Base-by-base conservation (phyloP, 2,329 filamentous ascomycete genomes). In the Neurospora sp. region DNA sequence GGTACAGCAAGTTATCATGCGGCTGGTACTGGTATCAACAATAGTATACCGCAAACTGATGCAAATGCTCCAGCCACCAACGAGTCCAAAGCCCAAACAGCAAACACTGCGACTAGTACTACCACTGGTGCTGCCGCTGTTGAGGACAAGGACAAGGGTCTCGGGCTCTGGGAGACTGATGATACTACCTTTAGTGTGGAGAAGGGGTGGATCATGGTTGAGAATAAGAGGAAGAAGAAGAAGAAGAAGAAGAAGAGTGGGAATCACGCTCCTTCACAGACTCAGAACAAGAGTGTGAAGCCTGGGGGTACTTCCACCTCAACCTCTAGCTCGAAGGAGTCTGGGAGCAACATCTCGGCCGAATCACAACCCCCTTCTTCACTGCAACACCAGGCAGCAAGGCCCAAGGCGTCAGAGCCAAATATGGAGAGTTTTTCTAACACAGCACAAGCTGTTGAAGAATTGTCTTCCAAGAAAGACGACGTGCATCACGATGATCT, bases 401-500 rank as follows among this genome's bases (percentile, higher is more conserved):
- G 19, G 3, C 41, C 4, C n/a, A 46, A 46, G 3, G 2, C 10
- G 4, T 0, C 17, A 46, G 1, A 46, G n/a, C 3, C 4, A 19
- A 19, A 19, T 28, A 28, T 28, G 5, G 11, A 6, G n/a, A 11
- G n/a, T 2, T 19, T 46, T 0, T 10, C 41, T 3, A 19, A 46
- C 2, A 2, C 41, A 46, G 4, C 10, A 46, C n/a, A 19, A 2
- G 10, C 4, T 6, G 41, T 11, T 2, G 41, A 11, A 11, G n/a
- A 19, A 11, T 1, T 5, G 41, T 1, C 4, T 19, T 19, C n/a
- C n/a, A 19, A 46, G 41, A 19, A 19, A 11, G 4, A 46, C 3
- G 8, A 1, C 41, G 1, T 46, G 0, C 0, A 19, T 19, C 41
- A 46, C 1, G 8, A 46, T 5, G n/a, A 8, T 23, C 19, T 23